Conservation (phyloP, 2,329 filamentous ascomycete species). For the Colletotrichum tropicicola region DNA sequence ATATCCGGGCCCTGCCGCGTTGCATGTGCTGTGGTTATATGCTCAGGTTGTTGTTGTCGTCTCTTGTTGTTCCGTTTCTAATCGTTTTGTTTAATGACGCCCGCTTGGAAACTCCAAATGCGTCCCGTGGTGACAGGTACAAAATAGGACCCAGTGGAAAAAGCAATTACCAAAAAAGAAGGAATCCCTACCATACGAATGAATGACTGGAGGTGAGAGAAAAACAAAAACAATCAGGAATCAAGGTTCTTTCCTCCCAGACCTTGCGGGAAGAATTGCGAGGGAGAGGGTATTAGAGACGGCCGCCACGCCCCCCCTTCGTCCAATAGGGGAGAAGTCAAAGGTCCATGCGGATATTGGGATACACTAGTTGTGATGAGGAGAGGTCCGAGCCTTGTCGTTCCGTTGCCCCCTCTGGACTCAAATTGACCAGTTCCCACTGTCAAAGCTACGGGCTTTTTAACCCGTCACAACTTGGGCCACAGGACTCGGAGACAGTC, state of each 20-base stretch:
- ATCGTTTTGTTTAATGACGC: background rate
- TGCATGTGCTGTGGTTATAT: background rate
- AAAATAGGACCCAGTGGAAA: background rate
- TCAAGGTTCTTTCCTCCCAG: background rate
- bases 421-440: background rate
- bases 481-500: background rate
- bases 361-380: conserved; percentile 27
- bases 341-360: conserved; percentile 30
- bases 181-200: background rate
- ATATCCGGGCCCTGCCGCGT: conserved; percentile 3
- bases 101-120: background rate
- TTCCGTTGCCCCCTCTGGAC: conserved; percentile 11
- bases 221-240: background rate
- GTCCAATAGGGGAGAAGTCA: background rate
- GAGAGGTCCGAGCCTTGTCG: conserved; percentile 21
- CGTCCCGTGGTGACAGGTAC: background rate
- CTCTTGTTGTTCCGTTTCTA: background rate
- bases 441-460: conserved; percentile 10
- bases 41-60: background rate
- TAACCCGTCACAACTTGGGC: background rate
- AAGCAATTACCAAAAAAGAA: background rate
- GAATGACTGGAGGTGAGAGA: background rate
- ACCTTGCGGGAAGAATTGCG: background rate
- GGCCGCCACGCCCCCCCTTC: background rate
- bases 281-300: conserved; percentile 24